These are phyloP conservation scores for Penicillium paxilli DNA, from an alignment of 495 filamentous ascomycete genomes.

Conservation along the genomic window DNA sequence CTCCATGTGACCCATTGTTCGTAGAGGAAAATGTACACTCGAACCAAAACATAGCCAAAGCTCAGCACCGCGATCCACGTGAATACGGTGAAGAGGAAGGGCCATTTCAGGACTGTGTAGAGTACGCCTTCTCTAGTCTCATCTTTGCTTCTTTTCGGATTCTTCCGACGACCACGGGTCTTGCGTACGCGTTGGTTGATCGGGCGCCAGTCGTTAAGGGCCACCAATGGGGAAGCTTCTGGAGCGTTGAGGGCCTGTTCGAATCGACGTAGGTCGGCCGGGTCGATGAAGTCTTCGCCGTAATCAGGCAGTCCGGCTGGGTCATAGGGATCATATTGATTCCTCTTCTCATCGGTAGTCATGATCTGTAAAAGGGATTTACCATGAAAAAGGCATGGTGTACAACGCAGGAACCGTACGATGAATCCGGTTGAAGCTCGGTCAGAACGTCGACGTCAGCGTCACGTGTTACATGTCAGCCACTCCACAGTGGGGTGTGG, in stretches of 20 bases:
- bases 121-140: constrained; percentile 93
- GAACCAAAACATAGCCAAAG: constrained; percentile 74
- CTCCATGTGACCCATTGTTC: constrained; percentile 64
- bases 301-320: constrained; percentile 58
- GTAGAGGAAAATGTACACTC: constrained; percentile 85
- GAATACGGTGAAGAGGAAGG: constrained; percentile 74
- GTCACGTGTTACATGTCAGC: constrained; percentile 21
- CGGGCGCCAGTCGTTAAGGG: constrained; percentile 84
- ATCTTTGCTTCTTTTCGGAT: constrained; percentile 64
- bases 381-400: constrained; percentile 30
- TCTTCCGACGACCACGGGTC: constrained; percentile 42
- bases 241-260: constrained; percentile 51
- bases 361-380: too few relatives aligned
- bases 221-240: constrained; percentile 56
- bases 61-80: constrained; percentile 73
- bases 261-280: constrained; percentile 51
- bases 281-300: constrained; percentile 64
- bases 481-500: constrained; percentile 1
- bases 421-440: constrained; percentile 20
- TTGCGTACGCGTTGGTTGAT: constrained; percentile 66
- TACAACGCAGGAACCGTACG: neutral
- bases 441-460: constrained; percentile 19
- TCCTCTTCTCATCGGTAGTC: constrained; percentile 31
- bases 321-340: constrained; percentile 33
- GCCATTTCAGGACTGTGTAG: constrained; percentile 88